Evolutionary conservation across 768 basidiomycete genomes (phyloP), one percentile per base, ranked within the genome.

Genomic region (Tephrocybe rancida): DNA sequence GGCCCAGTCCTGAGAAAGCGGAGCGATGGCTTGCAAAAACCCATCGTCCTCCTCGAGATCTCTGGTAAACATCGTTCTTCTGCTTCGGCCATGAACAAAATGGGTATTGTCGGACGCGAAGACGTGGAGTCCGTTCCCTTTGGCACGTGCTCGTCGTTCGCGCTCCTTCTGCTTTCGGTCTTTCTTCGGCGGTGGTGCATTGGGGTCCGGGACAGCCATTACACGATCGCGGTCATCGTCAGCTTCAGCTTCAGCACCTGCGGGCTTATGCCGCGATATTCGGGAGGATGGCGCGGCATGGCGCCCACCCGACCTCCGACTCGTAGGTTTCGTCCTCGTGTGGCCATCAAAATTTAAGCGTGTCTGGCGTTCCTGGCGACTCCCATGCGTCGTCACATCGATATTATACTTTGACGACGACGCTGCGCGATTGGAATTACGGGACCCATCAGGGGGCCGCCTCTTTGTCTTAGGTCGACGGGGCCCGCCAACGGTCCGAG

Each of bases 211-310:
- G 30, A 62, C 58, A 19, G 45, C n/a, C n/a, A 5, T n/a, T 56
- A 44, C 48, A 58, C 37, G 25, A 55, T 56, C 44, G 1, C 22
- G 38, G 37, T 56, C 44, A 2, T 19, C 38, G 37, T 26, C 44
- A 32, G 48, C 22, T n/a, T 19, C 73, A 77, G 46, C 80, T 69
- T 85, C 86, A 85, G 22, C 80, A 54, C 59, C 84, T 78, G 10
- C 74, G 67, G 4, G 67, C 67, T 24, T 38, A 24, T 44, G 39
- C 19, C 32, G 44, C 25, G 48, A 35, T n/a, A 26, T 29, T 10
- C 46, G 42, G 38, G 19, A 30, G 25, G 39, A 29, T 1, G 45
- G 11, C 27, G 37, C 27, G 7, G 24, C 39, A 8, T 47, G 11
- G 27, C 47, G 21, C n/a, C 22, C 35, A 5, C 35, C n/a, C n/a